Conservation (phyloP, 176 grass and related monocot genomes). For the Avena insularis region DNA sequence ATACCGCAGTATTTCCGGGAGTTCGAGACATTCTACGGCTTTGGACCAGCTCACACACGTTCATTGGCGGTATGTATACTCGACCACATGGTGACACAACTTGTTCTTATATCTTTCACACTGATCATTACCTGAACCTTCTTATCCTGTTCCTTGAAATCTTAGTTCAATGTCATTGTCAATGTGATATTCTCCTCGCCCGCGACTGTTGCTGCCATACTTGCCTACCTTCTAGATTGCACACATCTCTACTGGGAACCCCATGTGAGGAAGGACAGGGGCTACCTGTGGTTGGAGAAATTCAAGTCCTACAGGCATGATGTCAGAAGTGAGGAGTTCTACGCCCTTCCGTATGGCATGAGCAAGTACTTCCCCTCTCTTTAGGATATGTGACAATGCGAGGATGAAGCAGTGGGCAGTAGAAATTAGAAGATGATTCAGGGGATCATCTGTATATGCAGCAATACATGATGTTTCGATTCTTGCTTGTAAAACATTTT, state of each 20-base stretch:
- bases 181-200: conserved; percentile 94
- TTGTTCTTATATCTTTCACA: background rate
- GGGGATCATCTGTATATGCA: conserved; percentile 1
- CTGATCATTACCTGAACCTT: conserved; percentile 34
- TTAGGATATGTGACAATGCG: conserved; percentile 30
- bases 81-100: background rate
- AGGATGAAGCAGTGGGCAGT: background rate
- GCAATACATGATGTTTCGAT: conserved; percentile 28
- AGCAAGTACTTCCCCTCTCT: conserved; percentile 93
- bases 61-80: conserved; percentile 56
- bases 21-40: conserved; percentile 70
- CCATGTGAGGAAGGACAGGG: conserved; percentile 67
- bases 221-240: conserved; percentile 79
- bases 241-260: conserved; percentile 68
- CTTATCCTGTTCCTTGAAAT: background rate
- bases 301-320: conserved; percentile 72
- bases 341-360: conserved; percentile 76
- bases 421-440: conserved; percentile 30
- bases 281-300: conserved; percentile 84
- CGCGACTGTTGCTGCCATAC: conserved; percentile 81
- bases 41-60: conserved; percentile 74
- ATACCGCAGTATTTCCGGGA: conserved; percentile 83
- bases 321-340: conserved; percentile 83
- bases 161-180: conserved; percentile 92
- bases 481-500: conserved; percentile 30